Base-by-base conservation (phyloP, 306 rosid genomes). In the Cyclanthera cordifolia region DNA sequence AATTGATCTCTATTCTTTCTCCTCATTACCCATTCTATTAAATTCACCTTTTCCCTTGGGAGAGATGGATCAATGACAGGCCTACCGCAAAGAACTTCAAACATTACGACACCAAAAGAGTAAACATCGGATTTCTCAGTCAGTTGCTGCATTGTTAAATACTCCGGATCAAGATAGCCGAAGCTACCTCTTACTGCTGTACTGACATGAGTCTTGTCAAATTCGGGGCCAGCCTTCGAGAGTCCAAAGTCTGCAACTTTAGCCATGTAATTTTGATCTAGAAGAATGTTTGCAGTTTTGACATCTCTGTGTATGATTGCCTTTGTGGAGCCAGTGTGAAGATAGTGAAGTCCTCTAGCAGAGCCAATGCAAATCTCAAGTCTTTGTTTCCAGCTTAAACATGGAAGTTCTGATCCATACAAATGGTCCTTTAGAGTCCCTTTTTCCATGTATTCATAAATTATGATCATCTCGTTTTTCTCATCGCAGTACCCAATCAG, bases 151-250 rank as follows among this genome's bases (percentile, higher is more conserved):
- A 72, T 85, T 4, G 76, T 83, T 49, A 88, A 77, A 75, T 88
- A 85, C 77, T 85, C 86, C 0, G 95, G 95, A 83, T 87, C 95
- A n/a, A 87, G 86, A 71, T 85, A 87, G 60, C 95, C 95, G 30
- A 87, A 87, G 57, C 90, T 87, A 58, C 95, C 95, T 66, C 81
- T 85, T 3, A 87, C 95, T 16, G 83, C 88, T 13, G 95, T 87
- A 63, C 90, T 88, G 24, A 88, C 95, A 61, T 88, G 85, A 1
- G 84, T 80, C 64, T 80, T 43, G 15, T 85, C 83, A 17, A 81
- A 76, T 75, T 81, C 90, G 0, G 95, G 95, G 52, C 89, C 90
- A 1, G 65, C 74, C 78, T 83, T 88, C 6, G 95, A 88, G 21
- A 88, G 82, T 51, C 91, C 95, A 50, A 88, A 85, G 76, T 85